These are phyloP conservation scores for Hypoxylon sp. DNA, from an alignment of 2,329 filamentous ascomycete genomes.

Conservation along the genomic window DNA sequence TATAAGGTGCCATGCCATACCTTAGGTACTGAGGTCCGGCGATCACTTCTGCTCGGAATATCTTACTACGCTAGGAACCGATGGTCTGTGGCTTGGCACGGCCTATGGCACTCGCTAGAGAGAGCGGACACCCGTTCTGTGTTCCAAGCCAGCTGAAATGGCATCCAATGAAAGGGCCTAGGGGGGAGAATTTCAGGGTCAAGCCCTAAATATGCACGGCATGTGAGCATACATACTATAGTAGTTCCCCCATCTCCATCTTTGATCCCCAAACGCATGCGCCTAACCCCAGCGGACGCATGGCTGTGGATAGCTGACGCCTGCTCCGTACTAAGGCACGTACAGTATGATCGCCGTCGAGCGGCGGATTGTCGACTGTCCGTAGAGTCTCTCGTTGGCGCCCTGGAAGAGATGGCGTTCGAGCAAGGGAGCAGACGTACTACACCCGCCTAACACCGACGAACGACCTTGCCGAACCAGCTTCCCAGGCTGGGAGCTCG, in stretches of 20 bases:
- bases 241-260: constrained; percentile 13
- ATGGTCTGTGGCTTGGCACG: constrained; percentile 11
- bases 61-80: constrained; percentile 13
- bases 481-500: constrained; percentile 5
- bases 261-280: constrained; percentile 16
- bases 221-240: constrained; percentile 32
- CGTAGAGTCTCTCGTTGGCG: constrained; percentile 14
- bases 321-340: constrained; percentile 8
- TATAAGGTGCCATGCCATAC: constrained; percentile 2
- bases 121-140: constrained; percentile 10
- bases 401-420: constrained; percentile 10
- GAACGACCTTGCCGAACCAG: not conserved
- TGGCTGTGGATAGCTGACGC: constrained; percentile 33
- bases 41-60: constrained; percentile 3
- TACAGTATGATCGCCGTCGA: constrained; percentile 17
- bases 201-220: constrained; percentile 32
- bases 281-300: constrained; percentile 20
- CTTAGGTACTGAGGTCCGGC: too few relatives aligned
- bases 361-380: constrained; percentile 4
- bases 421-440: constrained; percentile 10
- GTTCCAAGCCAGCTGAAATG: constrained; percentile 24
- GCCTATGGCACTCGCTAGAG: constrained; percentile 22
- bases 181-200: constrained; percentile 17
- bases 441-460: constrained; percentile 12
- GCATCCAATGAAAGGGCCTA: constrained; percentile 23